Evolutionary conservation across 352 stramenopile species (phyloP), one percentile per base, ranked within the genome.

Genomic region (Globisporangium recalcitrans): DNA sequence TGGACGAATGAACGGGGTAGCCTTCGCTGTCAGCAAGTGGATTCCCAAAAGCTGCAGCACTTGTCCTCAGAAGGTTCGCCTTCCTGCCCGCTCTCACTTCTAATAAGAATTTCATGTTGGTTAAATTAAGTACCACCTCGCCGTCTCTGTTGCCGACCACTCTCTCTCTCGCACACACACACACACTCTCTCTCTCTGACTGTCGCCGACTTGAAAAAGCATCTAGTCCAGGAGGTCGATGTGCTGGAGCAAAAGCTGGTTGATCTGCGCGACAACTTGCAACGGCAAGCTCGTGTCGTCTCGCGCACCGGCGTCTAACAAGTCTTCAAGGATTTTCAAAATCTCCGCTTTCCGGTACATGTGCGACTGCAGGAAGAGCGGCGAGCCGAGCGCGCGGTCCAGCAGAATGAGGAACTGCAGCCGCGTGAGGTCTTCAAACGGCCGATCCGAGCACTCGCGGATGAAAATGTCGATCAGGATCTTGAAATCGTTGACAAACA

Each of bases 401-500:
- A 91, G 63, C 54, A 87, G 53, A n/a, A 59, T 21, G 27, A 90
- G 65, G 34, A 82, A 87, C 31, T 75, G 44, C 14, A 75, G 53
- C 4, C 80, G 73, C 29, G 71, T 70, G 8, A 57, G 10, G 34
- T 89, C 78, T 16, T 86, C 75, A 4, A 78, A 71, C 40, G 82
- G 77, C 19, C 85, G 63, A 61, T 91, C 82, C 1, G 67, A 78
- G 24, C 73, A 80, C 47, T 91, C 82, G 32, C 82, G 72, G 56
- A 91, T 75, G 19, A 86, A 31, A 36, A 91, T 71, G 65, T 91
- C 82, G 5, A 91, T 51, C 36, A 91, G 62, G 34, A 91, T 62
- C 56, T 90, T 91, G 38, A 88, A 86, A 56, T 91, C 82, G 53
- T 91, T 91, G 19, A 87, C 34, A 59, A 85, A 91, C 38, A 91